Evolutionary conservation across 2,329 filamentous ascomycete genomes (phyloP).

Genomic region (Colletotrichum salicis): DNA sequence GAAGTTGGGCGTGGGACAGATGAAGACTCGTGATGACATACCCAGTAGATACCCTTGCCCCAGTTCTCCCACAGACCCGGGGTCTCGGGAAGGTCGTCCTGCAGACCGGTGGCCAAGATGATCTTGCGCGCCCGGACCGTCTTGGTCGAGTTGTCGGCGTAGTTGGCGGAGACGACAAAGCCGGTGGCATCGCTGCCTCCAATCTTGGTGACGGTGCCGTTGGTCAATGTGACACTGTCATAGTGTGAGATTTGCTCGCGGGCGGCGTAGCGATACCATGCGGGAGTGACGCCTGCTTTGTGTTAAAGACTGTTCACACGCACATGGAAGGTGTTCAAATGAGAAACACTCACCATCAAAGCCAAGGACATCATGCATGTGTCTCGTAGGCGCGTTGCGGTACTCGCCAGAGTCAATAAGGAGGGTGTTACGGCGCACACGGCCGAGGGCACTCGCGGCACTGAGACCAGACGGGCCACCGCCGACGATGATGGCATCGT

Average conservation of each 20-base stretch:
- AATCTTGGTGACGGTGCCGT: slow-evolving; percentile 63
- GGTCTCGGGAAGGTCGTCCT: slow-evolving; percentile 64
- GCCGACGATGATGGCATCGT: slow-evolving; percentile 67
- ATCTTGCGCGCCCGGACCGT: slow-evolving; percentile 62
- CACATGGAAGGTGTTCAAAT: not conserved
- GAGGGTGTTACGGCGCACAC: slow-evolving; percentile 64
- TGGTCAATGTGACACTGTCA: slow-evolving; percentile 58
- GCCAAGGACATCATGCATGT: slow-evolving; percentile 71
- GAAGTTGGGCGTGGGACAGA: too few species aligned
- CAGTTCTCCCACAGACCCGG: slow-evolving; percentile 66
- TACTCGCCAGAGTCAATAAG: slow-evolving; percentile 69
- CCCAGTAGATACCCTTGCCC: slow-evolving; percentile 69
- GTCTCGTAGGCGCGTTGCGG: slow-evolving; percentile 64
- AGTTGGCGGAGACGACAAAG: slow-evolving; percentile 54
- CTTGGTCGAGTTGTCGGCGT: slow-evolving; percentile 35
- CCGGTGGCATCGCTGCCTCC: slow-evolving; percentile 51
- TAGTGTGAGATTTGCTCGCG: slow-evolving; percentile 64
- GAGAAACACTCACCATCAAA: slow-evolving; percentile 60
- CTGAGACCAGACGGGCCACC: slow-evolving; percentile 67
- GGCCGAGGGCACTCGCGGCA: slow-evolving; percentile 66
- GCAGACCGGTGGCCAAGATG: slow-evolving; percentile 67
- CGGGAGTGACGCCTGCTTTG: slow-evolving; percentile 61
- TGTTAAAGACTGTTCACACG: not conserved
- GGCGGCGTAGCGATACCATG: slow-evolving; percentile 64
- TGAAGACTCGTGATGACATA: not conserved